These are phyloP conservation scores for Trichoderma simmonsii DNA, from an alignment of 2,329 filamentous ascomycete species.

Conservation along the genomic window DNA sequence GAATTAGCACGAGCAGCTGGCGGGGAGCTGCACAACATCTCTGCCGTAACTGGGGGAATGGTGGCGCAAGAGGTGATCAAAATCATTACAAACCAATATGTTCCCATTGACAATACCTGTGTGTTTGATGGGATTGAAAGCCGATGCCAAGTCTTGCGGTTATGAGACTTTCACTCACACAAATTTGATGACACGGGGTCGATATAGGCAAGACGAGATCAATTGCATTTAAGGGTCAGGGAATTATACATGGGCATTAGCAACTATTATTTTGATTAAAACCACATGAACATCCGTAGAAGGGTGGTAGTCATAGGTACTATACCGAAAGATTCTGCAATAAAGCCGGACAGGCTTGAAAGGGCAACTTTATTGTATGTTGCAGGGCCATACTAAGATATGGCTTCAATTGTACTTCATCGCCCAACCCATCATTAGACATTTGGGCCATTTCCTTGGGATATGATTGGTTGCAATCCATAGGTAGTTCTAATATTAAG, in stretches of 20 bases:
- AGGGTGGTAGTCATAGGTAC: neutral
- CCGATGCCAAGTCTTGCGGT: constrained; percentile 56
- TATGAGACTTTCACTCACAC: constrained; percentile 27
- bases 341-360: neutral
- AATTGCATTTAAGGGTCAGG: neutral
- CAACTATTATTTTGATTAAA: neutral
- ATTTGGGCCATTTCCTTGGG: neutral
- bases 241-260: neutral
- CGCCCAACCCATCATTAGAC: neutral
- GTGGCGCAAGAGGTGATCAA: constrained; percentile 98
- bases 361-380: neutral
- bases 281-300: neutral
- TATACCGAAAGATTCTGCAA: neutral
- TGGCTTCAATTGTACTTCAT: neutral
- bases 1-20: constrained; percentile 75
- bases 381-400: neutral
- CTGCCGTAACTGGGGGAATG: constrained; percentile 82
- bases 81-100: constrained; percentile 70
- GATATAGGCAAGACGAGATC: neutral
- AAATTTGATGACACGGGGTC: neutral
- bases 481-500: neutral
- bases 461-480: neutral
- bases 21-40: constrained; percentile 89
- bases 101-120: constrained; percentile 68
- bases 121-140: constrained; percentile 67